Evolutionary conservation across 257 asterid genomes (phyloP), one percentile per base, ranked within the genome.

Genomic region (Nemophila menziesii): DNA sequence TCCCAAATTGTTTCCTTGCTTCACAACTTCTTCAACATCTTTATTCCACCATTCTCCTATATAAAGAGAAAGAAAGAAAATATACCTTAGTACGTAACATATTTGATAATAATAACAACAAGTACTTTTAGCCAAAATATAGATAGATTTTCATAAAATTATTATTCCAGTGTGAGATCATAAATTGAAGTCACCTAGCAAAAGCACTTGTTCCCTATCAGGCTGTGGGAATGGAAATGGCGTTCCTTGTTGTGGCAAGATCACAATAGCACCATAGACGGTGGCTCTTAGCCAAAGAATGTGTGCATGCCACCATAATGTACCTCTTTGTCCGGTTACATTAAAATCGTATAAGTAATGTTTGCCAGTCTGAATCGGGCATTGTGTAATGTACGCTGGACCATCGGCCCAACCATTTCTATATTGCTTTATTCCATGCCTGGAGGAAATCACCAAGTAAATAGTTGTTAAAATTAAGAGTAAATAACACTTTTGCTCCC

Each of bases 361-460:
- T 11, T 51, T 63, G 33, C 89, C 89, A 1, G 77, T 71, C 67
- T 68, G 75, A 16, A 80, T 51, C 5, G 89, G 93, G 15, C 93
- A 80, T 5, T 77, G 87, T 0, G 87, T 80, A 49, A 80, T 44
- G 7, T 79, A 79, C 11, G 86, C 86, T 6, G 83, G 74, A 3
- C 74, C 70, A 3, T 68, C 74, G 12, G 67, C 74, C 74, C 74
- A 68, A 0, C 70, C 70, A 52, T 69, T 80, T 0, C 87, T 69
- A 40, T 53, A 66, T 48, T 80, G 89, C 62, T 73, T 77, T 54
- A 80, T 14, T 17, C 89, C 93, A 29, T 80, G 93, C 93, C 83
- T 79, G 44, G 26, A 50, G 5, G 22, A 9, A n/a, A 48, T 41
- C 20, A 27, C 18, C 14, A 3, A 20, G 3, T 36, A 38, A 2